Evolutionary conservation across 164 flowering plant genomes (phyloP), one percentile per base, ranked within the genome.

Genomic region (Amborella trichopoda): DNA sequence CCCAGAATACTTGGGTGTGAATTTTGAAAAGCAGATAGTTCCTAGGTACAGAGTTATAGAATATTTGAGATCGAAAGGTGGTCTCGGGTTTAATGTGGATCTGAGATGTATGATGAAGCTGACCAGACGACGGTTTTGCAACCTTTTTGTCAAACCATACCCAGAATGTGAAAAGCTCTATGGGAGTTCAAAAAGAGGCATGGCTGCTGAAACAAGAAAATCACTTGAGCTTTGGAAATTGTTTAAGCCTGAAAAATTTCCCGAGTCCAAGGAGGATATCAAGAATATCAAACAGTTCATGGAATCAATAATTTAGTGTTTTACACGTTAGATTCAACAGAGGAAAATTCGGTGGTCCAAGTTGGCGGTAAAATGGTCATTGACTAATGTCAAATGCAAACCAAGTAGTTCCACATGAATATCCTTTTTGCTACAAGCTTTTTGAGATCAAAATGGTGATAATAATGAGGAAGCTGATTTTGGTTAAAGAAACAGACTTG

Each of bases 61-160:
- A 49, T 64, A 77, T 68, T 62, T 90, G 69, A 69, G 76, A 38
- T 78, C 78, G 21, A 81, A 49, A 46, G 86, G 81, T 24, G 83
- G 77, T 23, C 70, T 90, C 62, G 86, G 78, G 54, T 62, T 52
- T 56, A 72, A 77, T 33, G 68, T 90, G 40, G 78, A 77, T 3
- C 63, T 90, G 67, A 77, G 52, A 61, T 68, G 37, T 52, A 27
- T 90, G 54, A 67, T 83, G 37, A 78, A 70, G 68, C 73, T 68
- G 3, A 77, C 80, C 54, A 75, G 81, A 60, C 76, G 68, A 28
- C 68, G 45, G 53, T 90, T 90, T 49, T 83, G 81, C 57, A 83
- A 90, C 44, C 58, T 83, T 20, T 90, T 72, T 67, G 97, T 90
- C 36, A 90, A 86, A 69, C 97, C 97, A 9, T 86, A 90, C 60